Evolutionary conservation across 2,329 filamentous ascomycete species (phyloP).

Genomic region (Pseudonectria foliicola): DNA sequence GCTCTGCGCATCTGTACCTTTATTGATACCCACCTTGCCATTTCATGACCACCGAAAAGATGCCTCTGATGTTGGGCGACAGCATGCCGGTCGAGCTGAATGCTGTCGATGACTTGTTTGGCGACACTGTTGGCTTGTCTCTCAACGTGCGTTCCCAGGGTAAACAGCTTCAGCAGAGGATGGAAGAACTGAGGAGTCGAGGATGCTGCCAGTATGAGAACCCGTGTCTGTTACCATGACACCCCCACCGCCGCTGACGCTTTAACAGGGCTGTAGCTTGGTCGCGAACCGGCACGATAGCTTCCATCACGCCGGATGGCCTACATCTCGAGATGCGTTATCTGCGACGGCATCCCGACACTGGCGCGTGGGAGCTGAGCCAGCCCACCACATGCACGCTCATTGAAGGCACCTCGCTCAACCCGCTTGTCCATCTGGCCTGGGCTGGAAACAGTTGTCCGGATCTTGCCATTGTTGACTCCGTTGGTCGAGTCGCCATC

Average conservation of each 20-base stretch:
- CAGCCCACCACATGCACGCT: conserved; percentile 59
- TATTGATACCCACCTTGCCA: conserved; percentile 10
- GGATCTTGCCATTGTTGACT: conserved; percentile 79
- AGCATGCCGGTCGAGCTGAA: conserved; percentile 45
- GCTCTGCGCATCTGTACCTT: conserved; percentile 8
- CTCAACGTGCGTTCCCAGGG: conserved; percentile 38
- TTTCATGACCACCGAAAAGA: conserved; percentile 31
- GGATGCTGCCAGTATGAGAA: conserved; percentile 73
- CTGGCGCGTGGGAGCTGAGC: conserved; percentile 70
- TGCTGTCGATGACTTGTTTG: conserved; percentile 69
- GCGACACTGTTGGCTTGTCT: conserved; percentile 56
- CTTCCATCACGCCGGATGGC: conserved; percentile 68
- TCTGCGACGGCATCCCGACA: conserved; percentile 59
- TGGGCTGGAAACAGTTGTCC: conserved; percentile 69
- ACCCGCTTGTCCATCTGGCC: conserved; percentile 68
- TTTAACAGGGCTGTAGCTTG: conserved; percentile 66
- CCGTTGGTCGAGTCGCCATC: conserved; percentile 68
- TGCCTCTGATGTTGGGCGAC: conserved; percentile 36
- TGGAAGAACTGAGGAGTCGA: conserved; percentile 68
- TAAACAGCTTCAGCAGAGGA: conserved; percentile 62
- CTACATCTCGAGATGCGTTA: conserved; percentile 64
- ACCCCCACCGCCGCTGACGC: conserved; percentile 11
- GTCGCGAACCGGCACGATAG: conserved; percentile 83
- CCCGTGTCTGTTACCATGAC: not conserved
- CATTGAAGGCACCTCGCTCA: conserved; percentile 54